These are phyloP conservation scores for Colletotrichum liaoningense DNA, from an alignment of 2,329 filamentous ascomycete species.

Conservation along the genomic window DNA sequence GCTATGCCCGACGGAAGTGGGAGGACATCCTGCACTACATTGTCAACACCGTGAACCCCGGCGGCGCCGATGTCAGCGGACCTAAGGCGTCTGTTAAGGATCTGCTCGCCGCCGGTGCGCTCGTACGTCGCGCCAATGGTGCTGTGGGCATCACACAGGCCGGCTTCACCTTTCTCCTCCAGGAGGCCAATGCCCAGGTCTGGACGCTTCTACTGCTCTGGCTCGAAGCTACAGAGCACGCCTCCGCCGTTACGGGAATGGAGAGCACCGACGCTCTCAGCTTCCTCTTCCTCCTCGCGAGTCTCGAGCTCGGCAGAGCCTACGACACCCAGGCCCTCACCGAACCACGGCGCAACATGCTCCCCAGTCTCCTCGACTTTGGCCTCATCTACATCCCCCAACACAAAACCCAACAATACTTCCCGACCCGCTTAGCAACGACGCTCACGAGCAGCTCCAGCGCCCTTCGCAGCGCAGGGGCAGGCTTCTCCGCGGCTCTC, in stretches of 20 bases:
- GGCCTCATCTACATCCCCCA: slow-evolving; percentile 85
- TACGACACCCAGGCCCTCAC: slow-evolving; percentile 90
- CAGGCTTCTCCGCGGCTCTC: slow-evolving; percentile 76
- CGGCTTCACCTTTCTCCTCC: slow-evolving; percentile 93
- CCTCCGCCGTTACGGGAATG: slow-evolving; percentile 70
- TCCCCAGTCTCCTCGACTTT: slow-evolving; percentile 91
- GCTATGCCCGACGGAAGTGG: slow-evolving; percentile 90
- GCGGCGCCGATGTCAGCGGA: slow-evolving; percentile 53
- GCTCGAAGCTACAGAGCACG: slow-evolving; percentile 82
- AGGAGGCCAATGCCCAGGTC: slow-evolving; percentile 96
- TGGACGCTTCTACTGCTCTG: slow-evolving; percentile 96
- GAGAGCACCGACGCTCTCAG: slow-evolving; percentile 94
- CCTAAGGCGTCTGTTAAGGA: slow-evolving; percentile 86
- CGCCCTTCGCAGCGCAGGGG: slow-evolving; percentile 76
- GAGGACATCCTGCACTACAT: slow-evolving; percentile 97
- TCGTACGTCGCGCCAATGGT: slow-evolving; percentile 72
- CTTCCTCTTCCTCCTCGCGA: slow-evolving; percentile 95
- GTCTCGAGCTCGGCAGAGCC: slow-evolving; percentile 88
- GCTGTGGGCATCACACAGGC: slow-evolving; percentile 85
- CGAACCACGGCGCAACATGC: slow-evolving; percentile 84
- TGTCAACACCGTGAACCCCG: slow-evolving; percentile 76
- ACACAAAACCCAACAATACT: slow-evolving; percentile 73
- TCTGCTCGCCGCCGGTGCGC: slow-evolving; percentile 81
- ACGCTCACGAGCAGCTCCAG: slow-evolving; percentile 83
- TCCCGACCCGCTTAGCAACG: slow-evolving; percentile 92